Percentiles rank a stretch among this genome's conserved stretches.
phyloP scores from a whole-genome alignment of 2,329 filamentous ascomycete genomes.

The Fusarium fracticaudum region DNA sequence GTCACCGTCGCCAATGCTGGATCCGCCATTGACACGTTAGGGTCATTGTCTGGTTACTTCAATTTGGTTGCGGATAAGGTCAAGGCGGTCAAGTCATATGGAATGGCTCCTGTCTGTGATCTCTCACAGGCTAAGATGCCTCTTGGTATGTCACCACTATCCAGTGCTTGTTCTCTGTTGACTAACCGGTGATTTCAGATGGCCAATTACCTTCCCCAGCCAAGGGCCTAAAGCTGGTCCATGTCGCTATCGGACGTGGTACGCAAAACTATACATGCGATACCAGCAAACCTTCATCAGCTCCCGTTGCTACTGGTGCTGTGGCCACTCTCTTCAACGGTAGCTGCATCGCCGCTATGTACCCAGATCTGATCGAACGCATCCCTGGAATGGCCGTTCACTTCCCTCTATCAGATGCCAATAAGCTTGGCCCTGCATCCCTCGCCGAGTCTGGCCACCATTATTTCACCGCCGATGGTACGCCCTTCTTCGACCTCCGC shows the following conservation, averaged over 20 bases:
- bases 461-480: constrained; percentile 77
- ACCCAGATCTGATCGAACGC: constrained; percentile 71
- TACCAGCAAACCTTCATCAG: constrained; percentile 64
- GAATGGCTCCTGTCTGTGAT: constrained; percentile 61
- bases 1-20: constrained; percentile 50
- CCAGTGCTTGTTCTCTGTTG: background rate
- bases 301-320: constrained; percentile 76
- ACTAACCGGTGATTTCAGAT: constrained; percentile 24
- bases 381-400: constrained; percentile 75
- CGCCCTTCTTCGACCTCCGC: constrained; percentile 84
- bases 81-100: constrained; percentile 55
- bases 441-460: constrained; percentile 78
- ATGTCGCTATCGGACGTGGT: constrained; percentile 87
- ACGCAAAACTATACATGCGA: constrained; percentile 95
- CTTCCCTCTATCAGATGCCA: constrained; percentile 63
- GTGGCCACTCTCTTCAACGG: constrained; percentile 88
- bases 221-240: constrained; percentile 70
- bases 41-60: constrained; percentile 68
- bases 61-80: constrained; percentile 66
- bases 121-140: constrained; percentile 63
- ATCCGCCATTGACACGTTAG: constrained; percentile 52
- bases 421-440: constrained; percentile 64
- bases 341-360: constrained; percentile 77
- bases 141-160: constrained; percentile 51
- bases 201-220: constrained; percentile 69